These are phyloP conservation scores for Neurospora terricola DNA, from an alignment of 495 filamentous ascomycete species.

Conservation along the genomic window DNA sequence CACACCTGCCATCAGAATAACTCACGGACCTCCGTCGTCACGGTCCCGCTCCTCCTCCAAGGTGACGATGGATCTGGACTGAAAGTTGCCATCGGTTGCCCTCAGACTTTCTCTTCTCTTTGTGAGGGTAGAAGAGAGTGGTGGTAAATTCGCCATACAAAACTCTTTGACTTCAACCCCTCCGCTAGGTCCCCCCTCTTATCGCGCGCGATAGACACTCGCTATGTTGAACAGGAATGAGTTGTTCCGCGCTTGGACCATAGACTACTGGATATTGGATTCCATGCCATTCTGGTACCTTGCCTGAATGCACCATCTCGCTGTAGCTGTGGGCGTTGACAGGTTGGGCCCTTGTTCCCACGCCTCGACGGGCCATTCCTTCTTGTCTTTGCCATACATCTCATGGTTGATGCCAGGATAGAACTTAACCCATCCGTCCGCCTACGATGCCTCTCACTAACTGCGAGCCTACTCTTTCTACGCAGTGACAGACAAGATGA, in stretches of 20 bases:
- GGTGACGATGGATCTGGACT: not conserved
- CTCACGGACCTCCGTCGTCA: not conserved
- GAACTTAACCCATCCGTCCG: conserved; percentile 75
- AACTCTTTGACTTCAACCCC: not conserved
- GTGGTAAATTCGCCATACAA: not conserved
- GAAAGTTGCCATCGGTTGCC: not conserved
- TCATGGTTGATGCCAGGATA: conserved; percentile 45
- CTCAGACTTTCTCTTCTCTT: not conserved
- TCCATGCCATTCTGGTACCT: not conserved
- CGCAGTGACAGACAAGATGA: not conserved
- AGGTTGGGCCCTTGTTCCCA: conserved; percentile 5
- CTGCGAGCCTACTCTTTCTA: not conserved
- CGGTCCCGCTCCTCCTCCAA: not conserved
- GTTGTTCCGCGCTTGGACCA: not conserved
- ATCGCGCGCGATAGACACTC: not conserved
- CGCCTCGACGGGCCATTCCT: conserved; percentile 3
- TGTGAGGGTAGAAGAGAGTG: not conserved
- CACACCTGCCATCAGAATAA: not conserved
- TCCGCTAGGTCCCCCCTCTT: not conserved
- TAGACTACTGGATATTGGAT: not conserved
- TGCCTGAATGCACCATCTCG: not conserved
- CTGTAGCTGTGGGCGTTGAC: not conserved
- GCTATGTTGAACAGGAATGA: not conserved
- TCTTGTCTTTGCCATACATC: not conserved
- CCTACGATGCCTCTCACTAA: conserved; percentile 9